Evolutionary conservation across 176 grass and related monocot species (phyloP).

Genomic region (Phragmites australis): DNA sequence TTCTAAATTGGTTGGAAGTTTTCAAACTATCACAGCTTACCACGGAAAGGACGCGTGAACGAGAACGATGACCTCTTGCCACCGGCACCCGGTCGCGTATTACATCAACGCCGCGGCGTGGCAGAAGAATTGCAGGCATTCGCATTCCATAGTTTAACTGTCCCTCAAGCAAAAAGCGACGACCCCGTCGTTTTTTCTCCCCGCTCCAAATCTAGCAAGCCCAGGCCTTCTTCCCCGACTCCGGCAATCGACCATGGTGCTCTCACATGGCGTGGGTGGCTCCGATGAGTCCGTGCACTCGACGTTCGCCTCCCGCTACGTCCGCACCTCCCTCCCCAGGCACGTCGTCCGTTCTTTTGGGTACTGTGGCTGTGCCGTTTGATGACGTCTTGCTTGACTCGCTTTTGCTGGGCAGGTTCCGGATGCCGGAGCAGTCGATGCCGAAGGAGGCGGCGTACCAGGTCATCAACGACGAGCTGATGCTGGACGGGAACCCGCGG

Average conservation of each 20-base stretch:
- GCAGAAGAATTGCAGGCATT: no score
- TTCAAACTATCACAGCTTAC: no score
- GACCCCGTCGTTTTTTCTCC: not conserved
- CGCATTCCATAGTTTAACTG: no score
- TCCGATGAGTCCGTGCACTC: conserved; percentile 69
- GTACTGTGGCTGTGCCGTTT: no score
- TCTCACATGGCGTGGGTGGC: conserved; percentile 53
- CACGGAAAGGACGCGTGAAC: no score
- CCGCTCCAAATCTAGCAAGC: not conserved
- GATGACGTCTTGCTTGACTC: not conserved
- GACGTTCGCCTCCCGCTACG: conserved; percentile 87
- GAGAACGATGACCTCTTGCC: no score
- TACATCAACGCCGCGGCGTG: no score
- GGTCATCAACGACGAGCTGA: conserved; percentile 95
- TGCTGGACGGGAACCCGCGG: conserved; percentile 91
- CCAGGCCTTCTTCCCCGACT: not conserved
- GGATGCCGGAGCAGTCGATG: conserved; percentile 65
- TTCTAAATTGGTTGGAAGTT: no score
- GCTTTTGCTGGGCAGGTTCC: conserved; percentile 41
- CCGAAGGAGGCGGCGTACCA: conserved; percentile 92
- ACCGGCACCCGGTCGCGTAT: no score
- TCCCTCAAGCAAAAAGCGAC: no score
- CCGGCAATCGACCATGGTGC: conserved; percentile 53
- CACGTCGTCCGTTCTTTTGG: not conserved
- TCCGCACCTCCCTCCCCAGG: conserved; percentile 73